Evolutionary conservation across 139 green algal species (phyloP).

Genomic region (Trebouxia sp.): DNA sequence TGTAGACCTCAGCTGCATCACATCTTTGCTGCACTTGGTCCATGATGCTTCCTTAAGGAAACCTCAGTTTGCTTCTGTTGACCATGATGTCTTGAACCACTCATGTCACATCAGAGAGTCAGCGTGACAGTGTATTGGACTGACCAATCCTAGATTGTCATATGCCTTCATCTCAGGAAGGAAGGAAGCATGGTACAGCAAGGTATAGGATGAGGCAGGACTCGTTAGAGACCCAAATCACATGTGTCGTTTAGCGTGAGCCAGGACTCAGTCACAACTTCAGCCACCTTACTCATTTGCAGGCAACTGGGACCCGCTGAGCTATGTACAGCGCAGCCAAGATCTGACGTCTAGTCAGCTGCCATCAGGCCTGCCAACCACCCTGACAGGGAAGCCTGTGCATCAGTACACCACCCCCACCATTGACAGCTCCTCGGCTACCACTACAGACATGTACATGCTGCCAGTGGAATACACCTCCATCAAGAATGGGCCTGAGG

Average conservation of each 20-base stretch:
- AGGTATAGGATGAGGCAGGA: too few species aligned
- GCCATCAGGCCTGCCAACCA: neutral
- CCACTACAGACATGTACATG: constrained; percentile 25
- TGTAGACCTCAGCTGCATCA: too few species aligned
- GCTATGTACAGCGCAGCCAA: constrained; percentile 1
- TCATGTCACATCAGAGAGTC: too few species aligned
- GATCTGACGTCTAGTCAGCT: neutral
- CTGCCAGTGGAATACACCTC: constrained; percentile 20
- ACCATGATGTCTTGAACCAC: too few species aligned
- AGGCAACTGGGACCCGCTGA: constrained; percentile 12
- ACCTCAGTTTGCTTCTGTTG: too few species aligned
- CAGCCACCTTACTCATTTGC: neutral
- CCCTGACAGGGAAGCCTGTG: neutral
- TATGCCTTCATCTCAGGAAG: too few species aligned
- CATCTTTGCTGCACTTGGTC: too few species aligned
- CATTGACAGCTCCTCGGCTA: neutral
- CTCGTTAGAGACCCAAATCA: too few species aligned
- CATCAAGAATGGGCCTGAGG: constrained; percentile 5
- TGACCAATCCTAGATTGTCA: too few species aligned
- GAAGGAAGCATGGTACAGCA: too few species aligned
- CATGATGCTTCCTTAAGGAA: too few species aligned
- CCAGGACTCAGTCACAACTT: neutral
- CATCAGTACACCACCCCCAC: neutral
- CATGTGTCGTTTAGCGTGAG: neutral
- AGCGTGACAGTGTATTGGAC: too few species aligned